Evolutionary conservation across 2,329 filamentous ascomycete genomes (phyloP).

Genomic region (Fusarium succisae): DNA sequence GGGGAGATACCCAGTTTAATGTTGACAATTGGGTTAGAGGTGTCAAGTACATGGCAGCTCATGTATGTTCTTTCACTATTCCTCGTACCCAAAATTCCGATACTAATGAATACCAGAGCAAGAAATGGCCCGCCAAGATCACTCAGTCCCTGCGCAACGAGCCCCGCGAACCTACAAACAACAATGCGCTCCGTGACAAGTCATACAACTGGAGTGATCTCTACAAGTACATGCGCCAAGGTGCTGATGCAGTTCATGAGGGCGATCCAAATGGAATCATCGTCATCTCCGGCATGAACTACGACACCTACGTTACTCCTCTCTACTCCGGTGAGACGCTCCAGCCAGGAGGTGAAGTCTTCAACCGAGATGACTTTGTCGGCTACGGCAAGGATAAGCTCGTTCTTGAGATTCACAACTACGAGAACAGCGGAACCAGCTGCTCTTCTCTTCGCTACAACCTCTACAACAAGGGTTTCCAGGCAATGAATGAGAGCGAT

Average conservation of each 20-base stretch:
- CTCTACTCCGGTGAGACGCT: slow-evolving; percentile 60
- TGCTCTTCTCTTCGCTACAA: slow-evolving; percentile 58
- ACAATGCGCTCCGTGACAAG: slow-evolving; percentile 39
- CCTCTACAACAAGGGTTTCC: slow-evolving; percentile 62
- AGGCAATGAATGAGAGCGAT: slow-evolving; percentile 55
- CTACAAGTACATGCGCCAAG: slow-evolving; percentile 61
- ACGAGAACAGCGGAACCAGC: slow-evolving; percentile 59
- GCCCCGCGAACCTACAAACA: slow-evolving; percentile 55
- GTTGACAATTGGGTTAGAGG: slow-evolving; percentile 69
- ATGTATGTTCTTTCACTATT: slow-evolving; percentile 50
- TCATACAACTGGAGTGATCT: slow-evolving; percentile 66
- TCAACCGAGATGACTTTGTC: slow-evolving; percentile 57
- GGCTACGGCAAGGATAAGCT: slow-evolving; percentile 61
- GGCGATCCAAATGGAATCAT: slow-evolving; percentile 64
- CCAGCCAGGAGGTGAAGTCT: slow-evolving; percentile 56
- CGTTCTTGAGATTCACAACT: slow-evolving; percentile 70
- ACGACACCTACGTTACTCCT: slow-evolving; percentile 63
- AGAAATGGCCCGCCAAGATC: slow-evolving; percentile 41
- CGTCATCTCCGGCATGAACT: slow-evolving; percentile 67
- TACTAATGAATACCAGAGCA: not conserved
- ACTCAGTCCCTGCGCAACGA: slow-evolving; percentile 59
- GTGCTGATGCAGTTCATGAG: slow-evolving; percentile 59
- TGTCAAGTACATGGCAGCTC: slow-evolving; percentile 66
- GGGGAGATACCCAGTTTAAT: slow-evolving; percentile 68
- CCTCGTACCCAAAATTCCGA: accelerated